Evolutionary conservation across 2,329 filamentous ascomycete species (phyloP), one percentile per base, ranked within the genome.

Genomic region (Sporothrix luriei): DNA sequence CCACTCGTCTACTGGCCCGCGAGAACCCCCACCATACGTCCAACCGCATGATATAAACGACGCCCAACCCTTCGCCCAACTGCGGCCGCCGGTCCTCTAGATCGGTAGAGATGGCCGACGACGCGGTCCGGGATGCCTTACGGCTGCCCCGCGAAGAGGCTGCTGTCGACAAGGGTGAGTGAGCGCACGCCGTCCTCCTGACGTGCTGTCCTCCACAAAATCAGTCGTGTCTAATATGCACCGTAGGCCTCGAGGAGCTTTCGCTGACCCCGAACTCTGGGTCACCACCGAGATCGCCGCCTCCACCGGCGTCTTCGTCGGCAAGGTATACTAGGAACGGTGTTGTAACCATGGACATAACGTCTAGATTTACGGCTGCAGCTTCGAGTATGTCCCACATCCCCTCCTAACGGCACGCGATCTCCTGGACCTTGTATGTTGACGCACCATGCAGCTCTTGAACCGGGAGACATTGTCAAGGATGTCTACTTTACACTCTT

Each of bases 401-500:
- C 19, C 19, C 48, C 16, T n/a, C 19, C 19, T 7, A 16, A 16
- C 33, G 6, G 33, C 33, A 43, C n/a, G 16, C 29, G 16, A 26
- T 19, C 26, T 21, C 48, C 7, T 26, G 21, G 33, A 19, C 33
- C n/a, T 29, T 21, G 16, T 1, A 7, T 52, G 38, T 48, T 68
- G 24, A 70, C 24, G 33, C 9, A 21, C 4, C 14, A 11, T 21
- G 46, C 19, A 97, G 93, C 88, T 72, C 82, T 98, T 70, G 81
- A 86, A 61, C 88, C 91, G 9, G 95, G 95, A 43, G 89, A 96
- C 74, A 85, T 99, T 3, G 85, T 98, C 73, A 97, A 97, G 81
- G 94, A 98, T 92, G 92, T 91, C 57, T 88, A 88, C 77, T 98
- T 99, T 76, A 97, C 93, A 1, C 85, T 99, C 4, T 97, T 97